Evolutionary conservation across 345 rosid genomes (phyloP), one percentile per base, ranked within the genome.

Genomic region (Adansonia digitata): DNA sequence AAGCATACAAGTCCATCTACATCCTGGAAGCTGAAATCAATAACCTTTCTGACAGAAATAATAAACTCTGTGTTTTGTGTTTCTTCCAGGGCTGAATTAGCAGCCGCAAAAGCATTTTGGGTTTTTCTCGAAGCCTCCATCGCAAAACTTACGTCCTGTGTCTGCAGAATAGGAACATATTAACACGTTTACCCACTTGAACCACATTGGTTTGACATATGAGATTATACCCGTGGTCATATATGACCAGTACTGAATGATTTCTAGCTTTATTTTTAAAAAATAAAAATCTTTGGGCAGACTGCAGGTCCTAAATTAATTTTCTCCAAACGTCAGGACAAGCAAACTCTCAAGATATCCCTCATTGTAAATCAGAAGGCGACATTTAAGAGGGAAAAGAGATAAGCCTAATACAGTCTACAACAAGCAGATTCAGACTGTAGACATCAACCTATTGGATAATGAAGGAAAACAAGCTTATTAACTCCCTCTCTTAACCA

Each of bases 51-150:
- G 74, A 92, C 75, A 74, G 88, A 81, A 68, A 84, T 45, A 53
- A 87, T 60, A 70, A 71, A 84, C 51, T 88, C 86, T 73, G 52
- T 78, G 42, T 81, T 81, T 80, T 77, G 74, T 15, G 83, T 77
- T 77, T 81, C 86, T 77, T 82, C 86, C 80, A 78, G 73, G 73
- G 48, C 66, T 39, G 74, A 76, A 74, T 64, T 80, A 63, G 85
- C 86, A 20, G 87, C 84, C 63, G 66, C 79, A 78, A 89, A 85
- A 73, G 92, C 84, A 76, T 51, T 80, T 65, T 74, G 91, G 69
- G 86, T 86, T 78, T 90, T 94, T 74, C 80, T 85, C 65, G 93
- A 90, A 66, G 97, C 98, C 73, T 88, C 97, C 92, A 92, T 77
- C 11, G 93, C 93, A 72, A 71, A 82, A 82, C 69, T 73, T 72